Evolutionary conservation across 1,284 basidiomycete species (phyloP), one percentile per base, ranked within the genome.

Genomic region (Schizophyllum commune): DNA sequence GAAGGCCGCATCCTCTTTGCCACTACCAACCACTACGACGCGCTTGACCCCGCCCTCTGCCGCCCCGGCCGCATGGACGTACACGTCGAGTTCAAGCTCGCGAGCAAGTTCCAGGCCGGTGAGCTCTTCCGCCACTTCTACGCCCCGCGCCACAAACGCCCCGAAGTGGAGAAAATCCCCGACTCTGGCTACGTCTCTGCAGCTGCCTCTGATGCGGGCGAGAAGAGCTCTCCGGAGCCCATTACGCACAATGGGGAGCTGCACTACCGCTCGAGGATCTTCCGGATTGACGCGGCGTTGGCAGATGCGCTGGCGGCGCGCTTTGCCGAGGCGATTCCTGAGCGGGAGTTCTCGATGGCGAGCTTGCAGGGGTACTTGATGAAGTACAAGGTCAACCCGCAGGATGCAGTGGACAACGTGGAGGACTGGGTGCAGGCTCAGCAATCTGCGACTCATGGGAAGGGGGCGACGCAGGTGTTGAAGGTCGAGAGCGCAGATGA

Each of bases 21-120:
- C 2, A 91, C 89, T 0, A 91, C 89, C 2, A 91, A 92, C 74
- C 83, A 86, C 64, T 86, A 86, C 70, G 66, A 71, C 8, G 75
- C 80, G 4, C 81, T 91, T 19, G 89, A 91, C 64, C 79, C 87
- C 1, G 90, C 90, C 0, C 78, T 91, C 21, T 83, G 81, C 64
- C 82, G 90, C n/a, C 86, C 89, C 2, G 90, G 90, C 47, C 84
- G 89, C 5, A 86, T 91, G 81, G 89, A 92, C 69, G 67, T 91
- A n/a, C 87, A 89, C 66, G 74, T 92, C 60, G 83, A 89, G 66
- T 91, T 91, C 72, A 81, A 81, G 66, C 76, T 85, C 21, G 85
- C 89, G 7, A 88, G 85, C 68, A 79, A 75, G 61, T 83, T 79
- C 71, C 88, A 92, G 67, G 86, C 84, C 1, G 72, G 72, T 47